Percentiles rank a stretch among this genome's conserved stretches.
phyloP scores from a whole-genome alignment of 2,329 filamentous ascomycete species.

The Ophiostoma sp. region DNA sequence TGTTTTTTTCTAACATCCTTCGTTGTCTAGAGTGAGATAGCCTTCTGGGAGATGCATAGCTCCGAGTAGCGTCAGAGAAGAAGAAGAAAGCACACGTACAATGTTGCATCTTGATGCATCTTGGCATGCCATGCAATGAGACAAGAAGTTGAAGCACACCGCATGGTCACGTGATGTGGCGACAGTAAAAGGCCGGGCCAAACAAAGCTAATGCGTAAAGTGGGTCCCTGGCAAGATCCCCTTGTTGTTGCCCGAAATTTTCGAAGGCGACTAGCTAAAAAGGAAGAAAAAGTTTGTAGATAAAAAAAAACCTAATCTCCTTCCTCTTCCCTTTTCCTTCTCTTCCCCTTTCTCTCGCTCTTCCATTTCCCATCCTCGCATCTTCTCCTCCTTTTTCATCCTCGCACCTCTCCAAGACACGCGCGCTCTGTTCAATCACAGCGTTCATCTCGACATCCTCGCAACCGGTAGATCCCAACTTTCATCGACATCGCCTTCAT shows the following conservation, averaged over 20 bases:
- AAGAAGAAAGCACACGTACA: too few species aligned
- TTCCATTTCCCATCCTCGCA: not conserved
- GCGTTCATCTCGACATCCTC: conserved; percentile 1
- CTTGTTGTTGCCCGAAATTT: conserved; percentile 18
- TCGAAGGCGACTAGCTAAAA: conserved; percentile 19
- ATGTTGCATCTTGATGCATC: too few species aligned
- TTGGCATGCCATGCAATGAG: too few species aligned
- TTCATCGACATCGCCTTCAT: not conserved
- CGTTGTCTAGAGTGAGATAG: conserved; percentile 57
- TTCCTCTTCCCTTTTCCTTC: conserved; percentile 20
- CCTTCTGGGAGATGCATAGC: conserved; percentile 64
- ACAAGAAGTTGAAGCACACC: too few species aligned
- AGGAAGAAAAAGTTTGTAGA: conserved; percentile 24
- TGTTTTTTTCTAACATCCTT: conserved; percentile 7
- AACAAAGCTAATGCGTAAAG: conserved; percentile 26
- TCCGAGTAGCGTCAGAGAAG: conserved; percentile 32
- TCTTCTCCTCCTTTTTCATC: conserved; percentile 5
- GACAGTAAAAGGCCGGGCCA: conserved; percentile 19
- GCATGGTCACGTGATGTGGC: conserved; percentile 23
- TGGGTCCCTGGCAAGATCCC: conserved; percentile 10
- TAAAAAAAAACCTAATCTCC: conserved; percentile 23
- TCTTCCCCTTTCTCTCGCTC: not conserved
- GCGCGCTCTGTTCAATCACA: conserved; percentile 1
- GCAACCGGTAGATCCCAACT: not conserved
- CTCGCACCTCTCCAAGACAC: not conserved